Percentiles rank a stretch among this genome's conserved stretches.
Evolutionary conservation across 164 flowering plant genomes (phyloP).

Genomic region (Magnolia changhungtana): DNA sequence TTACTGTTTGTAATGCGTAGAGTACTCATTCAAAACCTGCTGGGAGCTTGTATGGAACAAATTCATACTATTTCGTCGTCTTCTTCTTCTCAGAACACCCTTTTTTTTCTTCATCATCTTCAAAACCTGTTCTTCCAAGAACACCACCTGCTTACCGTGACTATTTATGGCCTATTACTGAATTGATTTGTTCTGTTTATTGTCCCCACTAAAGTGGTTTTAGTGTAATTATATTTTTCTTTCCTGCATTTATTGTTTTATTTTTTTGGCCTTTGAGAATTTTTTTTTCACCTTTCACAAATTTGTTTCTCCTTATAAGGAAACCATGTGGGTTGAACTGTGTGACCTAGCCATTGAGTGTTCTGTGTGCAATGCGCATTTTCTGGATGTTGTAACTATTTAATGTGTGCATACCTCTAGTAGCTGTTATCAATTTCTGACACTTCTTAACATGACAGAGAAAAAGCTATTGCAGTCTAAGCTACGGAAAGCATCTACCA

Average conservation of each 20-base stretch:
- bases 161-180: too few species aligned
- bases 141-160: neutral
- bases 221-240: neutral
- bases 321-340: neutral
- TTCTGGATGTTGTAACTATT: neutral
- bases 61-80: neutral
- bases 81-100: neutral
- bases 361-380: neutral
- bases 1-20: neutral
- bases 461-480: slow-evolving; percentile 72
- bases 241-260: neutral
- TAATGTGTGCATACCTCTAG: neutral
- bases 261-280: neutral
- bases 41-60: neutral
- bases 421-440: neutral
- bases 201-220: neutral
- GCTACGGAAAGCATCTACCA: slow-evolving; percentile 54
- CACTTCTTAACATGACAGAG: slow-evolving; percentile 33
- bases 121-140: neutral
- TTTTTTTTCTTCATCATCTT: neutral
- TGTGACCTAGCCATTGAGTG: neutral
- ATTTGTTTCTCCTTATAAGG: too few species aligned
- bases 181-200: neutral
- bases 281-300: neutral
- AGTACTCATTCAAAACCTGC: neutral